Evolutionary conservation across 176 grass and related monocot species (phyloP).

Genomic region (Lolium perenne): DNA sequence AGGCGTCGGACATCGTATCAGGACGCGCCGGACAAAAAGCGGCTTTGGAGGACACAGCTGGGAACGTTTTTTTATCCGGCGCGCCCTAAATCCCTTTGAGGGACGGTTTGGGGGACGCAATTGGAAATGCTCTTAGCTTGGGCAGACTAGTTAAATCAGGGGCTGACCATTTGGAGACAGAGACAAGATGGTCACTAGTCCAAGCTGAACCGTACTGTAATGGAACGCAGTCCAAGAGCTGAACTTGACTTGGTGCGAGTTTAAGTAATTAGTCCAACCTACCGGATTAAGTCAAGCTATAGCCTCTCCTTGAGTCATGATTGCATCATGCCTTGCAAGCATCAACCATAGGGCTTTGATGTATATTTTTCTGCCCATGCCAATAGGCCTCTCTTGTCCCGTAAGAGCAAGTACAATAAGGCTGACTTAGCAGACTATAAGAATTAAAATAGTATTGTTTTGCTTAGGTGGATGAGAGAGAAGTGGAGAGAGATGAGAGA

Average conservation of each 20-base stretch:
- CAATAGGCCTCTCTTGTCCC: background rate
- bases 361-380: background rate
- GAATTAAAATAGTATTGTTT: too few relatives aligned
- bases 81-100: too few relatives aligned
- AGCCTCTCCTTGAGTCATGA: slow-evolving; percentile 9
- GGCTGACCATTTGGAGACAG: slow-evolving; percentile 23
- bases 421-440: too few relatives aligned
- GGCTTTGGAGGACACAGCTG: too few relatives aligned
- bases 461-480: too few relatives aligned
- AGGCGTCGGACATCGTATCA: too few relatives aligned
- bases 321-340: slow-evolving; percentile 40
- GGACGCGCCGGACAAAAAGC: too few relatives aligned
- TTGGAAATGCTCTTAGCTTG: too few relatives aligned
- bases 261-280: slow-evolving; percentile 22
- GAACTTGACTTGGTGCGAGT: slow-evolving; percentile 42
- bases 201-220: slow-evolving; percentile 42
- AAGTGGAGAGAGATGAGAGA: too few relatives aligned
- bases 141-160: background rate
- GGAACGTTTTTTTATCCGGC: too few relatives aligned
- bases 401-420: too few relatives aligned
- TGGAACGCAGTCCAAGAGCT: slow-evolving; percentile 46
- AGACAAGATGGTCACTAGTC: slow-evolving; percentile 42
- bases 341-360: background rate
- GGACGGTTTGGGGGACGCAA: too few relatives aligned
- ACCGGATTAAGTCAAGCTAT: slow-evolving; percentile 50